These are phyloP conservation scores for Aleurites moluccanus DNA, from an alignment of 441 rosid genomes.

Conservation along the genomic window DNA sequence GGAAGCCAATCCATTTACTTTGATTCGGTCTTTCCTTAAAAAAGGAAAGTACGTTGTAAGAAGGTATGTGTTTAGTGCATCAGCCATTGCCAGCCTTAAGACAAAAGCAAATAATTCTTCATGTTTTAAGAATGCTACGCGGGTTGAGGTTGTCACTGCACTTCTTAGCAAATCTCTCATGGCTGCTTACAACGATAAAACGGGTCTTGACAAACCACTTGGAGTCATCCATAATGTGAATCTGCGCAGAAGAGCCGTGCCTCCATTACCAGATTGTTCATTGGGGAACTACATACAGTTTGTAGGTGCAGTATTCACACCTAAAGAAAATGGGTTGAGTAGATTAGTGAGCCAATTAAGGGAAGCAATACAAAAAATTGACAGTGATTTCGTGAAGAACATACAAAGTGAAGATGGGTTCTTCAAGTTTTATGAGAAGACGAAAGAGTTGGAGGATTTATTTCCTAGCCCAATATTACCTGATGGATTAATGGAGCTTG, in stretches of 20 bases:
- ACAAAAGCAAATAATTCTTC: background rate
- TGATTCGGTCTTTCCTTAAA: background rate
- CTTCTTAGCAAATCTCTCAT: background rate
- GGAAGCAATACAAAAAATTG: background rate
- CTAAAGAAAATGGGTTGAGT: background rate
- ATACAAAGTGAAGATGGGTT: constrained; percentile 11
- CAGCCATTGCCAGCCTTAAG: background rate
- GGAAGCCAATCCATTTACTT: background rate
- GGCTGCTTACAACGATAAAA: background rate
- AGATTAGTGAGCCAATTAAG: constrained; percentile 10
- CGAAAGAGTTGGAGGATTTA: background rate
- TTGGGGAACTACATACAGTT: constrained; percentile 27
- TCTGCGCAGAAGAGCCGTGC: constrained; percentile 15
- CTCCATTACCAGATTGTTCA: constrained; percentile 18
- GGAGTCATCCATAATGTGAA: constrained; percentile 22
- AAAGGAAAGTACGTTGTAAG: background rate
- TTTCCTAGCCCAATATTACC: background rate
- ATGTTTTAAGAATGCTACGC: background rate
- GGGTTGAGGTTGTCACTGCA: background rate
- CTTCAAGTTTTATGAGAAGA: background rate
- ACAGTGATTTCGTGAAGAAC: constrained; percentile 3
- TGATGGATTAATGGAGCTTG: background rate
- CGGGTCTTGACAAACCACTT: background rate
- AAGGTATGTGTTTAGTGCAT: background rate
- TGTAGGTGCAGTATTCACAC: background rate